Evolutionary conservation across 768 basidiomycete species (phyloP).

Genomic region (Pisolithus orientalis): DNA sequence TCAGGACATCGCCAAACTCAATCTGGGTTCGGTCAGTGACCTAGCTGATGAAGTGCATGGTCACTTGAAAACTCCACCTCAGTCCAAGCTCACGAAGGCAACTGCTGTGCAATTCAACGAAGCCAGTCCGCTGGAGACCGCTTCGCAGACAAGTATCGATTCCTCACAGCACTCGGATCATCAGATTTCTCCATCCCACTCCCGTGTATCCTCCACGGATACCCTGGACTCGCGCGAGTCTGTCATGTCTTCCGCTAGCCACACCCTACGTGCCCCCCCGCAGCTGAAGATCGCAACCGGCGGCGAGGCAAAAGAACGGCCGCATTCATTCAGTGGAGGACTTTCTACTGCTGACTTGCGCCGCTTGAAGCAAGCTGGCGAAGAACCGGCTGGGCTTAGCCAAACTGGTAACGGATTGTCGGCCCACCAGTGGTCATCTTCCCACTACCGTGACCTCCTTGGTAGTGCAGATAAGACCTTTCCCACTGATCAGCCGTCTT

Average conservation of each 20-base stretch:
- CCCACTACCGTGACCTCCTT: constrained; percentile 41
- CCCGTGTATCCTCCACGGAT: constrained; percentile 80
- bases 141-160: constrained; percentile 63
- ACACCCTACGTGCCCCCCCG: constrained; percentile 49
- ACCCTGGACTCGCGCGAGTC: constrained; percentile 59
- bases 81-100: constrained; percentile 49
- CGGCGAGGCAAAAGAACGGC: constrained; percentile 65
- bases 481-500: constrained; percentile 41
- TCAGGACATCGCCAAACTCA: constrained; percentile 67
- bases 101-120: constrained; percentile 54
- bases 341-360: constrained; percentile 68
- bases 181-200: constrained; percentile 62
- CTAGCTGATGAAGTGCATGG: constrained; percentile 41
- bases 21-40: constrained; percentile 54
- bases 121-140: constrained; percentile 66
- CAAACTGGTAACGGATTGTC: constrained; percentile 27
- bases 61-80: constrained; percentile 61
- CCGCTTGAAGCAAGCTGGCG: constrained; percentile 66
- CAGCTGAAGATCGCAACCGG: constrained; percentile 47
- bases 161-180: constrained; percentile 68
- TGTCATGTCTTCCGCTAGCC: constrained; percentile 43
- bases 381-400: constrained; percentile 27
- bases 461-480: constrained; percentile 37
- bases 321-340: constrained; percentile 77
- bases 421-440: constrained; percentile 46